Evolutionary conservation across 352 stramenopile species (phyloP), one percentile per base, ranked within the genome.

Genomic region (Blastocystis sp.): DNA sequence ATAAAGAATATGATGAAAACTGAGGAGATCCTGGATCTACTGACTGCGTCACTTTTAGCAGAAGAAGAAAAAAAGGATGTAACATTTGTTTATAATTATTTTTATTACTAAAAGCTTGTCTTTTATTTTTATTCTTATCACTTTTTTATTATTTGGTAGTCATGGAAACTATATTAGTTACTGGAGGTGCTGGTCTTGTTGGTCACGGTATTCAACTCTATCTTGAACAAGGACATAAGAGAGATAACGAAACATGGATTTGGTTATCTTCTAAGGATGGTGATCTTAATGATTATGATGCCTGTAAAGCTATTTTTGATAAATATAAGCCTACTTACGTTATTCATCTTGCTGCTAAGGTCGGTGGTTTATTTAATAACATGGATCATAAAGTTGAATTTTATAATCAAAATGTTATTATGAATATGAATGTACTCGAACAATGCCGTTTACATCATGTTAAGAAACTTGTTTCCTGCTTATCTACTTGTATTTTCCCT

Each of bases 351-450:
- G 90, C 90, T 7, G 90, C 90, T 1, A 88, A 70, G 35, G 67
- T 73, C 24, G 66, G 66, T 11, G 66, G 76, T 37, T 67, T 84
- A 9, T 84, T 83, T 73, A 75, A 75, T 18, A 84, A 84, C 65
- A 77, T 86, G 78, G 66, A 59, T 9, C 59, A 82, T 25, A 68
- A 92, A 66, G 86, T 95, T n/a, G 87, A 96, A 67, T 96, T 96
- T 66, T 94, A 93, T 71, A 79, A 86, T 31, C 82, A 94, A 65
- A 98, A 98, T 72, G 88, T 94, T 67, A 73, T 91, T 33, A 96
- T 98, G 58, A 95, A 96, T 70, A 88, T 96, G 75, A 90, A 93
- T 42, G 85, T 98, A 39, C 87, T 98, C 75, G 83, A 93, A 66
- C 88, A 79, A 72, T 93, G 82, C 65, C 75, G 86, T 39, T 64